Evolutionary conservation across 352 stramenopile species (phyloP).

Genomic region (Blastocystis sp.): DNA sequence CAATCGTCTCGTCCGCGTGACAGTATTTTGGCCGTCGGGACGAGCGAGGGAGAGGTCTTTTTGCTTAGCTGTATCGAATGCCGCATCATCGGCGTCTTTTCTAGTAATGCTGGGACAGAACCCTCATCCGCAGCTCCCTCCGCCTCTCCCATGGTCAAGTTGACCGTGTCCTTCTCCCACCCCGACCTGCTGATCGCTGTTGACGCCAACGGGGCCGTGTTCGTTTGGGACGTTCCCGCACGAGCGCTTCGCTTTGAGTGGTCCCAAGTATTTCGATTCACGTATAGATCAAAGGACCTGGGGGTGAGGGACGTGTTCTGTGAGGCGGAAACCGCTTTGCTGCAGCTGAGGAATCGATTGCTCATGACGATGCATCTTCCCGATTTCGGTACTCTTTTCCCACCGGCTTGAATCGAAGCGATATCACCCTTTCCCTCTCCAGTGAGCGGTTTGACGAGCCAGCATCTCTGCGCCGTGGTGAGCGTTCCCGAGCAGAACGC

Average conservation of each 20-base stretch:
- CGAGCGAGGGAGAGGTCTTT: slow-evolving; percentile 35
- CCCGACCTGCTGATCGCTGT: slow-evolving; percentile 4
- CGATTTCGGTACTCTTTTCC: neutral
- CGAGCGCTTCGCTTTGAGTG: neutral
- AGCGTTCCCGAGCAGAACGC: neutral
- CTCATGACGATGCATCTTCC: neutral
- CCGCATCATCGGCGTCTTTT: slow-evolving; percentile 16
- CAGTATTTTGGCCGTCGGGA: slow-evolving; percentile 39
- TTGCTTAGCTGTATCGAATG: slow-evolving; percentile 58
- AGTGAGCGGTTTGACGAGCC: neutral
- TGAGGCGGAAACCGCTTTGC: neutral
- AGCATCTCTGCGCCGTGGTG: neutral
- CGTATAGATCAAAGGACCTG: neutral
- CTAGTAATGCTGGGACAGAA: neutral
- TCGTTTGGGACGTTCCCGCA: neutral
- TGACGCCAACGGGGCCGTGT: neutral
- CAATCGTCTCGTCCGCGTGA: neutral
- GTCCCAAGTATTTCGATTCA: neutral
- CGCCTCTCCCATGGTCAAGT: neutral
- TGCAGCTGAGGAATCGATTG: neutral
- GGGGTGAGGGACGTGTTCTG: neutral
- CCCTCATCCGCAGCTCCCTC: neutral
- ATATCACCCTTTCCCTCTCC: neutral
- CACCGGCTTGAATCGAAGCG: neutral
- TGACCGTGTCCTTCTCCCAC: neutral